These are phyloP conservation scores for Babjeviella inositovora DNA, from an alignment of 805 yeast species.

Conservation along the genomic window DNA sequence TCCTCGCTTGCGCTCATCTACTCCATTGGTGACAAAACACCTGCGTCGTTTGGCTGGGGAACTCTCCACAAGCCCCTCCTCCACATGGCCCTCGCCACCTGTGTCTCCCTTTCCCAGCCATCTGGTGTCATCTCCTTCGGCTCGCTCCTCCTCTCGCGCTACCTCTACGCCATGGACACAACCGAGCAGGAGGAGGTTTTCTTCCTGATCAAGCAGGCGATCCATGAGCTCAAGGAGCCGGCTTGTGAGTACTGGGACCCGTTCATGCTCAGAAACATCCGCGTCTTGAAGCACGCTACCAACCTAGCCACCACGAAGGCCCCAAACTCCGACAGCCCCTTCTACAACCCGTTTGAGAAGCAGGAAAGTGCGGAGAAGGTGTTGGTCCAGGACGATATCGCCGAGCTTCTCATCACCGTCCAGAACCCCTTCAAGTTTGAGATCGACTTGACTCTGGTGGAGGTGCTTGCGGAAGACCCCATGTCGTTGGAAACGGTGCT, in stretches of 20 bases:
- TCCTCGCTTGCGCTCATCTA: too few species aligned
- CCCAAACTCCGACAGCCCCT: neutral
- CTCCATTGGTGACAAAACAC: too few species aligned
- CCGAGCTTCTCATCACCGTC: conserved; percentile 35
- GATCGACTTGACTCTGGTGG: conserved; percentile 35
- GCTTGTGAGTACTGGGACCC: conserved; percentile 58
- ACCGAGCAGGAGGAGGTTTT: conserved; percentile 38
- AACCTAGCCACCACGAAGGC: neutral
- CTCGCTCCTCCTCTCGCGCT: conserved; percentile 37
- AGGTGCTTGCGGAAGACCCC: conserved; percentile 12
- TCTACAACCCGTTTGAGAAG: conserved; percentile 5
- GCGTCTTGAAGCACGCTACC: conserved; percentile 9
- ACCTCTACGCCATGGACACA: conserved; percentile 31
- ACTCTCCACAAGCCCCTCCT: too few species aligned
- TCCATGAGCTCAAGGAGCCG: conserved; percentile 10
- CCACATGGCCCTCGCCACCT: too few species aligned
- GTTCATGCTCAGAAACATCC: conserved; percentile 35
- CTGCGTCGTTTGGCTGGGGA: too few species aligned
- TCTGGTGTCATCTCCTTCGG: conserved; percentile 27
- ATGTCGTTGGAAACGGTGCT: conserved; percentile 9
- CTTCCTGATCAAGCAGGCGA: conserved; percentile 12
- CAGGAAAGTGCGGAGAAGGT: conserved; percentile 7
- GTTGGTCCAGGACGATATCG: conserved; percentile 46
- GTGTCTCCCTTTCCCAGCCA: too few species aligned
- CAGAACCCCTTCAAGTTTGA: conserved; percentile 77